Base-by-base conservation (phyloP, 306 rosid species). In the Lathyrus oleraceus region DNA sequence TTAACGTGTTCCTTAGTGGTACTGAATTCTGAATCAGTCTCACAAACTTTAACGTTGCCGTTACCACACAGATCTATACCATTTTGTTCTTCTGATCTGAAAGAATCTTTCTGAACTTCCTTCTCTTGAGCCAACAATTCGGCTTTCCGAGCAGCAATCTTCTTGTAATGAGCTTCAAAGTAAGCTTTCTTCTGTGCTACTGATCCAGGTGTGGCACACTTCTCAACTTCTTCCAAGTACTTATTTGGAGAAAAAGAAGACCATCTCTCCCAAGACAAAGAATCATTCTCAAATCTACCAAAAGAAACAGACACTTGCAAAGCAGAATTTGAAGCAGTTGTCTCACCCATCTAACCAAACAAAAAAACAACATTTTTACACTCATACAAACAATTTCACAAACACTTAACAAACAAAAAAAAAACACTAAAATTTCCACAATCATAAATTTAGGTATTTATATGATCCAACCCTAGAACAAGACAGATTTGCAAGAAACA, bases 181-280 rank as follows among this genome's bases (percentile, higher is more conserved):
- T 88, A 94, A 15, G 98, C 98, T 81, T 76, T 87, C 76, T 94
- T 94, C 85, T 88, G 88, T 14, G 98, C 98, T 42, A 94, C 98
- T 21, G 97, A 94, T 76, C 98, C 98, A 19, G 98, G 96, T 0
- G 95, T 90, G 11, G 98, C 96, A 60, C 87, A 94, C 79, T 94
- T 94, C 82, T 84, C 98, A 65, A 94, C 98, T 81, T 94, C 98
- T 72, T 94, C 98, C 78, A 94, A 78, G 75, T 94, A 94, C 88
- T 87, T 94, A 19, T 94, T 94, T 0, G 95, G 95, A 17, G 97
- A 94, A 57, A 94, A 94, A 42, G 98, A 65, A 4, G 98, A 94
- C 96, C 96, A 94, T 84, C 87, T 94, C 88, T 94, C 98, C 98
- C 97, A 94, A 38, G 97, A 88, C 67, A 94, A 78, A 5, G 96